Conservation (phyloP, 192 early-diverging fungal species). For the Coemansia sp. region DNA sequence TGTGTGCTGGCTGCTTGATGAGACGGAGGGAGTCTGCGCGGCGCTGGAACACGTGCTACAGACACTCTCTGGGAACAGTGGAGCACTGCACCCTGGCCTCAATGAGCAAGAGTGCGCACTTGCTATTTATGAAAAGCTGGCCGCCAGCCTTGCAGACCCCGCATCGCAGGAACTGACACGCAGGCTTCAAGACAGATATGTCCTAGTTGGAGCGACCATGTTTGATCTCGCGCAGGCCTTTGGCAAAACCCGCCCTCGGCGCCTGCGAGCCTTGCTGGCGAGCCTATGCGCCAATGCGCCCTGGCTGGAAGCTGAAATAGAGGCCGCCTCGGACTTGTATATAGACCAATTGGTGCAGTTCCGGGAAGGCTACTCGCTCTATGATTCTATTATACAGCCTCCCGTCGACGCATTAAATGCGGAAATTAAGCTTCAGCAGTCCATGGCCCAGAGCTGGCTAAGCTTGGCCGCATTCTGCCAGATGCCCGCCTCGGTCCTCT, state of each 20-base stretch:
- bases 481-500: conserved; percentile 12
- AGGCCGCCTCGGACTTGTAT: conserved; percentile 43
- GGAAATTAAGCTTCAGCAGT: conserved; percentile 30
- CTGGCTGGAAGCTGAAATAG: conserved; percentile 50
- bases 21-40: not conserved
- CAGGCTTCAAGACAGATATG: conserved; percentile 27
- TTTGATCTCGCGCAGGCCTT: conserved; percentile 56
- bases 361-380: conserved; percentile 38
- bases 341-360: conserved; percentile 53
- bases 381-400: conserved; percentile 7
- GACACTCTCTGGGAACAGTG: not conserved
- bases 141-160: conserved; percentile 27
- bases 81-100: not conserved
- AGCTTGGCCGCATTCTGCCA: conserved; percentile 20
- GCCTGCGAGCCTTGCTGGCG: conserved; percentile 35
- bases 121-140: conserved; percentile 35
- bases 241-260: conserved; percentile 41
- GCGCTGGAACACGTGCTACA: conserved; percentile 25
- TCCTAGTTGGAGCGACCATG: conserved; percentile 50
- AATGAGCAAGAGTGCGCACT: conserved; percentile 20
- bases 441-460: conserved; percentile 34
- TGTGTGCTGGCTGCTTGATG: conserved; percentile 26
- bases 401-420: conserved; percentile 9
- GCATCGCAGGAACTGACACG: conserved; percentile 19
- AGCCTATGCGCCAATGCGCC: conserved; percentile 50